phyloP scores from a whole-genome alignment of 1,284 basidiomycete genomes.

The Rhodotorula mucilaginosa region DNA sequence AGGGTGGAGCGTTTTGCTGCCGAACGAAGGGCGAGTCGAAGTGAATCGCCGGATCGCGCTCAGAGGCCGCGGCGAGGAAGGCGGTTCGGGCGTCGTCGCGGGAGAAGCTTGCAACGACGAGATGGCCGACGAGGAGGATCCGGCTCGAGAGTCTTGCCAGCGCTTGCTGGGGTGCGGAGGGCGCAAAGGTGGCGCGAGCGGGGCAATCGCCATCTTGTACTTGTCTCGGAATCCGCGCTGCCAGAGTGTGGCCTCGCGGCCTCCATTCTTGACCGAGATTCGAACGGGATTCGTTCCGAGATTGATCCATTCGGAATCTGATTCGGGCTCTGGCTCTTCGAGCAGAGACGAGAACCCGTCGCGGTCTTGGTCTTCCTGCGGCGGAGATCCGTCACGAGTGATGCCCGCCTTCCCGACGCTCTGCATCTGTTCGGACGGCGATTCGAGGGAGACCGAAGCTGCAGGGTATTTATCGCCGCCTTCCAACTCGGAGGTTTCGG shows the following conservation, averaged over 20 bases:
- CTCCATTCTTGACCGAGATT: constrained; percentile 43
- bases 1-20: background rate
- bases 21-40: constrained; percentile 14
- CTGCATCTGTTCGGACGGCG: too few species aligned
- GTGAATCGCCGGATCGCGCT: constrained; percentile 25
- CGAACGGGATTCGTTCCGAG: constrained; percentile 32
- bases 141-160: background rate
- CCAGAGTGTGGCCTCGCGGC: constrained; percentile 47
- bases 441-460: too few species aligned
- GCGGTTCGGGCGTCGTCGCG: constrained; percentile 19
- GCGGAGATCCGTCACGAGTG: too few species aligned
- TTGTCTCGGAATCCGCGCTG: constrained; percentile 47
- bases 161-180: background rate
- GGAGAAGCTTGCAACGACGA: constrained; percentile 12
- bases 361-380: too few species aligned
- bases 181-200: constrained; percentile 17
- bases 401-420: too few species aligned
- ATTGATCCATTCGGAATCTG: constrained; percentile 46
- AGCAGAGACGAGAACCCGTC: too few species aligned
- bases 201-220: constrained; percentile 29
- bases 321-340: background rate
- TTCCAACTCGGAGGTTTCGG: too few species aligned
- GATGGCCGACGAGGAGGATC: constrained; percentile 16
- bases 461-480: too few species aligned
- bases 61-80: background rate